phyloP scores from a whole-genome alignment of 1,284 basidiomycete genomes.

The Stygiomarasmius scandens region DNA sequence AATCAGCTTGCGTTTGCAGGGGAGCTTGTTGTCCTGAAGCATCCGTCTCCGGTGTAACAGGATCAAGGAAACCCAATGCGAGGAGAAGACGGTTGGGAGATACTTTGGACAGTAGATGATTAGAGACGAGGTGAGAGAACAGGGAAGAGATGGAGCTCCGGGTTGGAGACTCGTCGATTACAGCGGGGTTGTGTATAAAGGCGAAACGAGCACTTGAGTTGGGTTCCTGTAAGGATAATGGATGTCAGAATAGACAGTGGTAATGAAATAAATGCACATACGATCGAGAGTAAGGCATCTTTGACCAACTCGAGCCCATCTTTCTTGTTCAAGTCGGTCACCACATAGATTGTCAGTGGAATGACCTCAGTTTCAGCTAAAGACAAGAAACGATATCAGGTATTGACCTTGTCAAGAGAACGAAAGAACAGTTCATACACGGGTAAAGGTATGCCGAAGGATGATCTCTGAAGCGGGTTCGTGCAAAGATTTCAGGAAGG shows the following conservation, averaged over 20 bases:
- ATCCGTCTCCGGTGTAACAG: slow-evolving; percentile 21
- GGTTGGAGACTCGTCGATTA: slow-evolving; percentile 19
- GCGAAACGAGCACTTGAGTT: slow-evolving; percentile 53
- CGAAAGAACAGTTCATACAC: slow-evolving; percentile 36
- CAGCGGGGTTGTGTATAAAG: slow-evolving; percentile 66
- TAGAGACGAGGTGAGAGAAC: slow-evolving; percentile 47
- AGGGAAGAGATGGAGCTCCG: slow-evolving; percentile 39
- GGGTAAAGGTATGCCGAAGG: slow-evolving; percentile 65
- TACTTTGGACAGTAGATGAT: slow-evolving; percentile 39
- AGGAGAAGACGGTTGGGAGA: slow-evolving; percentile 40
- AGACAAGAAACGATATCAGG: not conserved
- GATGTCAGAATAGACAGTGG: no score
- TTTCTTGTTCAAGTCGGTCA: slow-evolving; percentile 78
- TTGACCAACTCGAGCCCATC: slow-evolving; percentile 60
- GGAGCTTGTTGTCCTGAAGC: slow-evolving; percentile 33
- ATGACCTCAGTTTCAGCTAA: slow-evolving; percentile 40
- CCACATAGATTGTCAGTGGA: slow-evolving; percentile 63
- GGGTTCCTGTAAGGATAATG: slow-evolving; percentile 35
- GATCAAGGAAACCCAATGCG: slow-evolving; percentile 35
- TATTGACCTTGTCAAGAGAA: not conserved
- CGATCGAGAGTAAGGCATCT: slow-evolving; percentile 69
- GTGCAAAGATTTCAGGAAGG: slow-evolving; percentile 50
- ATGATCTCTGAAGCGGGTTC: slow-evolving; percentile 38
- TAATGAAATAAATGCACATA: no score
- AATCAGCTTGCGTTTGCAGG: slow-evolving; percentile 34